Conservation (phyloP, 2,329 filamentous ascomycete species). For the Colletotrichum karsti region DNA sequence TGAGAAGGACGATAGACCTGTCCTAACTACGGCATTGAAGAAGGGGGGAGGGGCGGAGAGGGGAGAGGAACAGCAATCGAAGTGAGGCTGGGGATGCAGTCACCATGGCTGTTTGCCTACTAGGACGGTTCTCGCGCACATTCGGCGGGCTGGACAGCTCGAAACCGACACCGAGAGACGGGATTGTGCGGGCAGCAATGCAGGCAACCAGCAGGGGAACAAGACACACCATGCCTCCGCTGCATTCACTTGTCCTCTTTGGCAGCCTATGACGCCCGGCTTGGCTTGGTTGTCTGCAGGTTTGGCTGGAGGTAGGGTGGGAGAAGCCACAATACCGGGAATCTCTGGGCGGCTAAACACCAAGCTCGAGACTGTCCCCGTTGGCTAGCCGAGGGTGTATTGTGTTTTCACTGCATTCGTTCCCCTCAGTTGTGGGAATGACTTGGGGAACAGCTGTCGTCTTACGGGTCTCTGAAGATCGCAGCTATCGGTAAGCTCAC, state of each 20-base stretch:
- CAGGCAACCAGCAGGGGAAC: constrained; percentile 3
- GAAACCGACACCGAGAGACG: constrained; percentile 2
- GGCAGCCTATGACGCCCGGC: neutral
- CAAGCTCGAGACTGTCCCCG: neutral
- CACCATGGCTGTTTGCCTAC: neutral
- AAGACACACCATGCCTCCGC: neutral
- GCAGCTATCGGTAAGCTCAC: no score
- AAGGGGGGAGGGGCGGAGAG: neutral
- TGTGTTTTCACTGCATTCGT: no score
- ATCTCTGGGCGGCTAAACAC: neutral
- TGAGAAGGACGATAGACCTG: neutral
- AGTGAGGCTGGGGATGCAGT: constrained; percentile 4
- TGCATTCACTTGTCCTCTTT: neutral
- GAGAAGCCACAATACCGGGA: neutral
- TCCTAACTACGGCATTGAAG: neutral
- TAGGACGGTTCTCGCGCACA: neutral
- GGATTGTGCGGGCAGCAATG: constrained; percentile 7
- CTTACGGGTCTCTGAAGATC: no score
- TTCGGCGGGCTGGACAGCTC: neutral
- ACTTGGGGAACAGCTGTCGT: neutral
- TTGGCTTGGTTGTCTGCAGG: neutral
- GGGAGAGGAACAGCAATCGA: neutral
- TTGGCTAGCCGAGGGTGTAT: neutral
- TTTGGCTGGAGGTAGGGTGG: neutral
- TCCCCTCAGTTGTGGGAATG: no score